Percentiles rank a stretch among this genome's conserved stretches.
These are phyloP conservation scores for Aspergillus biplanus DNA, from an alignment of 495 filamentous ascomycete species.

Conservation along the genomic window DNA sequence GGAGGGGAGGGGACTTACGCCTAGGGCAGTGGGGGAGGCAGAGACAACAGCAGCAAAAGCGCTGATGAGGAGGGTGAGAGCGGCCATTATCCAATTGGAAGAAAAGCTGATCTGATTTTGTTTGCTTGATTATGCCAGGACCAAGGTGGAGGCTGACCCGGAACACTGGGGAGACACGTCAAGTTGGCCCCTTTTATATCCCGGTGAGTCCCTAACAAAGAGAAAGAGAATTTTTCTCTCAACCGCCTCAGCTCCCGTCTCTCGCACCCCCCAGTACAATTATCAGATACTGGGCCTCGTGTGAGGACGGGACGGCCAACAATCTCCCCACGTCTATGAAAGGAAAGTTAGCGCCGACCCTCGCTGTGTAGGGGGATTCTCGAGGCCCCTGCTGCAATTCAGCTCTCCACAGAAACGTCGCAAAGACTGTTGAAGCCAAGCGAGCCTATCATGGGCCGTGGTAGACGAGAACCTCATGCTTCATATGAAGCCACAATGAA, in stretches of 20 bases:
- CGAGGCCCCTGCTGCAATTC: neutral
- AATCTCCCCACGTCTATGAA: neutral
- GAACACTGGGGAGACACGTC: neutral
- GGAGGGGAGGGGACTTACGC: neutral
- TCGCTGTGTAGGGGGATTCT: neutral
- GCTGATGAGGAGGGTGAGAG: neutral
- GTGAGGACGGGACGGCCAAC: neutral
- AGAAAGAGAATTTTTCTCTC: neutral
- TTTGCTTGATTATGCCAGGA: neutral
- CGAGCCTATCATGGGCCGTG: neutral
- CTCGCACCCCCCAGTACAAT: too few relatives aligned
- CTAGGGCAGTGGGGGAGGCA: neutral
- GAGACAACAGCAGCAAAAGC: constrained; percentile 1
- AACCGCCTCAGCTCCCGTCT: neutral
- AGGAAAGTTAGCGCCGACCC: neutral
- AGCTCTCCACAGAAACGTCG: neutral
- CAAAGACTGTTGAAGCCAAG: neutral
- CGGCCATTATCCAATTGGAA: neutral
- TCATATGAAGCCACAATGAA: neutral
- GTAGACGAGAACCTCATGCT: neutral
- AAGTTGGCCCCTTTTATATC: neutral
- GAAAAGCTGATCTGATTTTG: neutral
- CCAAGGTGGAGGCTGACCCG: neutral
- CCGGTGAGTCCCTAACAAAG: neutral
- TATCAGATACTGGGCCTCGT: too few relatives aligned